Percentiles rank a stretch among this genome's conserved stretches.
These are phyloP conservation scores for Heimioporus sp. DNA, from an alignment of 768 basidiomycete species.

Conservation along the genomic window DNA sequence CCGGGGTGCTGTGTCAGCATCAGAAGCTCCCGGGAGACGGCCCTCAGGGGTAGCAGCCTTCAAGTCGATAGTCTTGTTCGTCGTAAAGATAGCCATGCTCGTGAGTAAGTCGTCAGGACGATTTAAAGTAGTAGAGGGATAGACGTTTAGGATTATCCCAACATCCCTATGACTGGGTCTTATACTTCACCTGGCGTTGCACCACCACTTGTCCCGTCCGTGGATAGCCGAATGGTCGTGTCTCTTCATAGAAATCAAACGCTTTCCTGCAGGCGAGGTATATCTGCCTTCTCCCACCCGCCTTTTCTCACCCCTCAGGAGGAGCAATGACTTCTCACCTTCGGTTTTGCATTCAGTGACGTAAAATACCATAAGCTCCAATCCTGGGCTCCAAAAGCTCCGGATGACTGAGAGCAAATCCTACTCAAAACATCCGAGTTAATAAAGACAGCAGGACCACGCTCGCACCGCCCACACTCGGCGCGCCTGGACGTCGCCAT, in stretches of 20 bases:
- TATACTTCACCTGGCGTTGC: slow-evolving; percentile 16
- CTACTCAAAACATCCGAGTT: slow-evolving; percentile 19
- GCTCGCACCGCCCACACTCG: slow-evolving; percentile 6
- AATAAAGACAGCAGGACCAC: slow-evolving; percentile 5
- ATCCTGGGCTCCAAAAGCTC: neutral
- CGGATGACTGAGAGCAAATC: slow-evolving; percentile 21
- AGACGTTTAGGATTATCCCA: neutral
- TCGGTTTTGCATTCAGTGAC: neutral
- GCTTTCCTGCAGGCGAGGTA: slow-evolving; percentile 12
- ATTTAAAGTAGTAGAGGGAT: slow-evolving; percentile 1
- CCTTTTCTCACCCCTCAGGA: slow-evolving; percentile 1
- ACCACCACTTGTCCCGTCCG: neutral
- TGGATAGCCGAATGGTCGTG: neutral
- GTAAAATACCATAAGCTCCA: neutral
- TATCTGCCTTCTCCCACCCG: slow-evolving; percentile 12
- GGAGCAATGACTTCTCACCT: slow-evolving; percentile 8
- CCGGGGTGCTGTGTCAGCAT: neutral
- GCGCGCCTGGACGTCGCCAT: slow-evolving; percentile 4
- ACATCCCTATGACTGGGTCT: slow-evolving; percentile 10
- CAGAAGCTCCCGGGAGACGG: neutral
- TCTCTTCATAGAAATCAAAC: neutral
- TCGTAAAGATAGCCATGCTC: slow-evolving; percentile 12
- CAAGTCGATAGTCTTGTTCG: neutral
- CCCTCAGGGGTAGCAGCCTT: neutral
- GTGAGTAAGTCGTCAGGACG: slow-evolving; percentile 1